Percentiles rank a stretch among this genome's conserved stretches.
These are phyloP conservation scores for Eremomyces bilateralis DNA, from an alignment of 495 filamentous ascomycete genomes.

Conservation along the genomic window DNA sequence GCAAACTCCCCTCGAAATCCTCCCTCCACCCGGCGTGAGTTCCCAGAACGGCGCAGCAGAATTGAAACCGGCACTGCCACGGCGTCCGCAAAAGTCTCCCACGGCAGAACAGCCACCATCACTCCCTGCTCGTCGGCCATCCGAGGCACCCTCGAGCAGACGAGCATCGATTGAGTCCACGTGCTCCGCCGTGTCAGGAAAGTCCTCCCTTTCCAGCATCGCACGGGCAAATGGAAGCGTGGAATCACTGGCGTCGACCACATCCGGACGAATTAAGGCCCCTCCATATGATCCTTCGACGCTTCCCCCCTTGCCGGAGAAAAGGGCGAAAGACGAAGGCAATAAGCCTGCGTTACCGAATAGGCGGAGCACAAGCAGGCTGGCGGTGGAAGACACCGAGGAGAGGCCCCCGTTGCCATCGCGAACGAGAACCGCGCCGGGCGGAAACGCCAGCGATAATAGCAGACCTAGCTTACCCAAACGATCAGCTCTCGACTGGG, in stretches of 20 bases:
- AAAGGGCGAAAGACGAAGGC: slow-evolving; percentile 8
- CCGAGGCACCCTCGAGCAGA: slow-evolving; percentile 13
- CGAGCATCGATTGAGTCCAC: slow-evolving; percentile 1
- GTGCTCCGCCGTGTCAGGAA: not conserved
- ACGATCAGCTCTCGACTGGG: slow-evolving; percentile 18
- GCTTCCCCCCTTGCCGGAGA: slow-evolving; percentile 16
- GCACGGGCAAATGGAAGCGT: not conserved
- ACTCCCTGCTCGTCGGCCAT: slow-evolving; percentile 27
- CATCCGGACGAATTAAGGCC: slow-evolving; percentile 9
- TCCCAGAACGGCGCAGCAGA: slow-evolving; percentile 7
- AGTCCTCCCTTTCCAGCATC: not conserved
- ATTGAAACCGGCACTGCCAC: slow-evolving; percentile 27
- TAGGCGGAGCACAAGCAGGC: slow-evolving; percentile 1
- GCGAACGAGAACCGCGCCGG: slow-evolving; percentile 1
- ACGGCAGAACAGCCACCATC: slow-evolving; percentile 15
- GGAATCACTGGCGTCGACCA: not conserved
- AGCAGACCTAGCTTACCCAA: slow-evolving; percentile 5
- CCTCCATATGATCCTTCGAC: slow-evolving; percentile 19
- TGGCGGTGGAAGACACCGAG: slow-evolving; percentile 3
- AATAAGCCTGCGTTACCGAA: slow-evolving; percentile 3
- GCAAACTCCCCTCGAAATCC: slow-evolving; percentile 13
- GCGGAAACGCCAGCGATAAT: not conserved
- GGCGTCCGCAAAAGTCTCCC: slow-evolving; percentile 13
- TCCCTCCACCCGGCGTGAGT: slow-evolving; percentile 11
- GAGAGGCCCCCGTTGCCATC: slow-evolving; percentile 6